Conservation (phyloP, 2,329 filamentous ascomycete species). For the Pseudonectria buxi region DNA sequence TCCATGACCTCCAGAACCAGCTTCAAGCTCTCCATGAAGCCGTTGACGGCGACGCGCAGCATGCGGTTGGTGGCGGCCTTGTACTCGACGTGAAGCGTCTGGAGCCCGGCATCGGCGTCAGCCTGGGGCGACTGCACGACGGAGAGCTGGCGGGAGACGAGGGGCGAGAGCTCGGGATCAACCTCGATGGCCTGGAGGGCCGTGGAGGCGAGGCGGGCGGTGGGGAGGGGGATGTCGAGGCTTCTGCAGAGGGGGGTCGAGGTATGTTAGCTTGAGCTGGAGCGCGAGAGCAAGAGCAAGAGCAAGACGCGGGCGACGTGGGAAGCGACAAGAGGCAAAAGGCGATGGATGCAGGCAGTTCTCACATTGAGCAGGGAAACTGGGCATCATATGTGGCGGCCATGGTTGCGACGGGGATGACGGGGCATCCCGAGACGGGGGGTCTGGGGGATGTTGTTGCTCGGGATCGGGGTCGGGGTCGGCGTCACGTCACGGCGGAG, state of each 20-base stretch:
- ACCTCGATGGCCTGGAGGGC: conserved; percentile 73
- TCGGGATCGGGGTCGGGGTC: no score
- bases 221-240: conserved; percentile 76
- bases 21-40: conserved; percentile 85
- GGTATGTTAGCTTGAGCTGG: conserved; percentile 13
- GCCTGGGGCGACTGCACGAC: conserved; percentile 34
- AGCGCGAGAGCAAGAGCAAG: conserved; percentile 9
- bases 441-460: not conserved
- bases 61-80: conserved; percentile 89
- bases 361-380: conserved; percentile 60
- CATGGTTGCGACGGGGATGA: conserved; percentile 27
- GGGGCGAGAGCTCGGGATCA: conserved; percentile 80
- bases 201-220: conserved; percentile 65
- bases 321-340: conserved; percentile 5
- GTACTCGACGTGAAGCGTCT: conserved; percentile 67
- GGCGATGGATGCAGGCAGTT: no score
- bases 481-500: no score
- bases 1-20: conserved; percentile 86
- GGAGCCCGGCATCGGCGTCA: conserved; percentile 21
- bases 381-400: conserved; percentile 35
- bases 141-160: conserved; percentile 67
- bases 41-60: conserved; percentile 92
- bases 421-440: conserved; percentile 2
- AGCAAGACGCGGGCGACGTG: conserved; percentile 6
- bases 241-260: conserved; percentile 42